Evolutionary conservation across 2,329 filamentous ascomycete genomes (phyloP).

Genomic region (Ambrosiella cleistominuta): DNA sequence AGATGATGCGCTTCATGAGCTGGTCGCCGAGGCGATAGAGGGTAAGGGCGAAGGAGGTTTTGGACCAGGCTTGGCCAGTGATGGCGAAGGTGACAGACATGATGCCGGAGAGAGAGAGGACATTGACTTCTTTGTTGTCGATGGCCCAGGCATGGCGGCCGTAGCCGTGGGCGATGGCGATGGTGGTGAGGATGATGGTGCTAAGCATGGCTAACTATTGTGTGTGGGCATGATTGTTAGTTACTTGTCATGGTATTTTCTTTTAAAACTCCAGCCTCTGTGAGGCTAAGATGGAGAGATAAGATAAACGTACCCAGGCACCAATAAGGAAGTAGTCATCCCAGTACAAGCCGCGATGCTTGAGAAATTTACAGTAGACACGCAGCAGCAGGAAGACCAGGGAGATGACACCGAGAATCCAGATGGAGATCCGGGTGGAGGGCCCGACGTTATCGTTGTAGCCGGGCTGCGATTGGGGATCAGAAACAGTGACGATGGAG

Average conservation of each 20-base stretch:
- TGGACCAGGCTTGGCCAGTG: conserved; percentile 12
- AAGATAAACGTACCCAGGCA: conserved; percentile 15
- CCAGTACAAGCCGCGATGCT: conserved; percentile 22
- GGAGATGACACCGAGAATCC: conserved; percentile 11
- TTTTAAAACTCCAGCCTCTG: neutral
- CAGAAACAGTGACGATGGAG: neutral
- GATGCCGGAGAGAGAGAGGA: conserved; percentile 5
- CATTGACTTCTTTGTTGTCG: neutral
- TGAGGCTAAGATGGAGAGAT: neutral
- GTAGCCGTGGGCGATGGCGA: conserved; percentile 14
- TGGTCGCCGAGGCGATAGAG: conserved; percentile 17
- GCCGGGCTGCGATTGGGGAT: conserved; percentile 1
- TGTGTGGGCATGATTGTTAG: neutral
- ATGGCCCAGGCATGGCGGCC: conserved; percentile 14
- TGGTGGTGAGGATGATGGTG: conserved; percentile 12
- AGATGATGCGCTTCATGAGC: conserved; percentile 16
- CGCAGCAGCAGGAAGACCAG: conserved; percentile 17
- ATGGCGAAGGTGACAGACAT: conserved; percentile 8
- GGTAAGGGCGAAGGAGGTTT: conserved; percentile 18
- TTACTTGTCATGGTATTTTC: too few species aligned
- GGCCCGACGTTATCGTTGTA: conserved; percentile 9
- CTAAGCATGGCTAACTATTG: conserved; percentile 3
- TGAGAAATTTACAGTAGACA: conserved; percentile 22
- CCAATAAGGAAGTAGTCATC: conserved; percentile 22
- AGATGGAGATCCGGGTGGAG: conserved; percentile 4